Evolutionary conservation across 352 stramenopile genomes (phyloP).

Genomic region (Phytophthora capsici): DNA sequence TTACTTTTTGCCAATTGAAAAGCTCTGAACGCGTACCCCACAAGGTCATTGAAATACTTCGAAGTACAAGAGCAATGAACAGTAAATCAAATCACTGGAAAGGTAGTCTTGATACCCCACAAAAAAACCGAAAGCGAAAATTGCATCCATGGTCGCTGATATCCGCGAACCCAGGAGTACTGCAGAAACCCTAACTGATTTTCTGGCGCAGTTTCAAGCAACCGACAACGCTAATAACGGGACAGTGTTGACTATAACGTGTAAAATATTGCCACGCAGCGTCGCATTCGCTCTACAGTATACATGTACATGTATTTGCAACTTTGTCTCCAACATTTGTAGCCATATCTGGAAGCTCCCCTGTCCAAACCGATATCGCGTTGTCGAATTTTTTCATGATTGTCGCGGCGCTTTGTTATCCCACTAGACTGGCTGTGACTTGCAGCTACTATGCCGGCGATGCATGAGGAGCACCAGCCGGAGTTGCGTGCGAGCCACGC

Average conservation of each 20-base stretch:
- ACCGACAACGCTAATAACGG: too few relatives aligned
- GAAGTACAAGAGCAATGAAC: not conserved
- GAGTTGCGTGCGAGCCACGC: slow-evolving; percentile 20
- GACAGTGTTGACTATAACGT: too few relatives aligned
- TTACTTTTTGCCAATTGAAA: not conserved
- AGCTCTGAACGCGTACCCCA: not conserved
- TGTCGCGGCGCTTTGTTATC: slow-evolving; percentile 7
- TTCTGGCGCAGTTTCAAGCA: too few relatives aligned
- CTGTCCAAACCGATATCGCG: slow-evolving; percentile 19
- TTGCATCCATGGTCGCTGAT: not conserved
- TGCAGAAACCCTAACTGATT: too few relatives aligned
- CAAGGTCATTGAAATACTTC: too few relatives aligned
- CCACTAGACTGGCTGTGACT: slow-evolving; percentile 24
- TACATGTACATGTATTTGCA: too few relatives aligned
- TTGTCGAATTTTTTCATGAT: slow-evolving; percentile 13
- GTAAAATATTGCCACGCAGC: too few relatives aligned
- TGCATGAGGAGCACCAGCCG: slow-evolving; percentile 23
- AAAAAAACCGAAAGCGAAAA: not conserved
- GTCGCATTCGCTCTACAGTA: too few relatives aligned
- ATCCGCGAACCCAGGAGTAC: too few relatives aligned
- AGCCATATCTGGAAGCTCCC: slow-evolving; percentile 28
- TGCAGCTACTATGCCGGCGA: slow-evolving; percentile 22
- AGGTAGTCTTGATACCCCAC: not conserved
- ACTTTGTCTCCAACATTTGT: too few relatives aligned
- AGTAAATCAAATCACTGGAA: too few relatives aligned